phyloP scores from a whole-genome alignment of 208 protist genomes.

The Blechomonas ayalai region DNA sequence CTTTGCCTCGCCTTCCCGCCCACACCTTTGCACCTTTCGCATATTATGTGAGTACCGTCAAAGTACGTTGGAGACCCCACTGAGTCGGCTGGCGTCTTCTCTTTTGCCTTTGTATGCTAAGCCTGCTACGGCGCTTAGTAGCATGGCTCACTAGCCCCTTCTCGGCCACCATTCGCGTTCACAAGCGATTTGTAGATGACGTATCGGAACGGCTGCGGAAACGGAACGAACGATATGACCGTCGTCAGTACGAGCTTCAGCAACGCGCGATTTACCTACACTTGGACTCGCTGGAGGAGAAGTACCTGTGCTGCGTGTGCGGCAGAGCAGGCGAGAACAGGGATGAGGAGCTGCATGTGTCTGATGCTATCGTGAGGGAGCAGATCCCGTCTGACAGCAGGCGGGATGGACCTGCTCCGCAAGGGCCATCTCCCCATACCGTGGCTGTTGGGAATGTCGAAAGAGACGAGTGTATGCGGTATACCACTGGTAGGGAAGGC shows the following conservation, averaged over 20 bases:
- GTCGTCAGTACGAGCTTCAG: conserved; percentile 36
- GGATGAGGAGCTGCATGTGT: conserved; percentile 41
- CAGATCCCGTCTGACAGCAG: no score
- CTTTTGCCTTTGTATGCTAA: not conserved
- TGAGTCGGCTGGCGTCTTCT: no score
- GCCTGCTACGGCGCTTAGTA: conserved; percentile 5
- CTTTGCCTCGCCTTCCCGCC: no score
- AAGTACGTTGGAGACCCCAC: no score
- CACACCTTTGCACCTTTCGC: no score
- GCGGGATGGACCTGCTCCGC: no score
- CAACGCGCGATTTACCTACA: conserved; percentile 61
- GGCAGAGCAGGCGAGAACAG: conserved; percentile 51
- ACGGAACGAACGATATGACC: conserved; percentile 39
- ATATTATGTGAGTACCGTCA: no score
- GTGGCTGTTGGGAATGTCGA: no score
- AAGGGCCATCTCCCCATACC: no score
- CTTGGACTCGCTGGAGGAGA: conserved; percentile 66
- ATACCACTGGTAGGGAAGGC: no score
- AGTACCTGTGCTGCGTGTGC: conserved; percentile 82
- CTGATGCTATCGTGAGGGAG: no score
- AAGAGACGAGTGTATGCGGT: no score
- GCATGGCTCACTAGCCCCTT: conserved; percentile 42
- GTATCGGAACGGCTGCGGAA: conserved; percentile 51
- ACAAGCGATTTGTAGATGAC: conserved; percentile 81
- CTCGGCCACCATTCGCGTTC: conserved; percentile 56